Percentiles rank a stretch among this genome's conserved stretches.
These are phyloP conservation scores for Ramichloridium luteum DNA, from an alignment of 2,329 filamentous ascomycete species.

Conservation along the genomic window DNA sequence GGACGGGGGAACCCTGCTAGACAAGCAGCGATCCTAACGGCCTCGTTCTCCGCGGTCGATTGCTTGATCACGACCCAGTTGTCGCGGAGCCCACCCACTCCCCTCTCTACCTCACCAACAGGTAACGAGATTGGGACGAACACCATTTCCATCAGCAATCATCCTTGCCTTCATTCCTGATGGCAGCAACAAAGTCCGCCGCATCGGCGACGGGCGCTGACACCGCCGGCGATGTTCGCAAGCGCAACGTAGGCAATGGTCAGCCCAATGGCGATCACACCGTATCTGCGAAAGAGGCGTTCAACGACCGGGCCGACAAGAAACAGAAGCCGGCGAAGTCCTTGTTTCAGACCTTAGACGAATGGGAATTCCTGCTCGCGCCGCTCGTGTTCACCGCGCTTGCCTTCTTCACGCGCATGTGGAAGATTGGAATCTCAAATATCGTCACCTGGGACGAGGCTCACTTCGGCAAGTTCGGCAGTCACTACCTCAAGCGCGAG, in stretches of 20 bases:
- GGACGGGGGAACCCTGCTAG: too few relatives aligned
- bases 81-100: too few relatives aligned
- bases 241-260: conserved; percentile 28
- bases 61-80: too few relatives aligned
- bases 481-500: conserved; percentile 96
- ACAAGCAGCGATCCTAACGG: conserved; percentile 1
- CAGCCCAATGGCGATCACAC: conserved; percentile 23
- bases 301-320: conserved; percentile 29
- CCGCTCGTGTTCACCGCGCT: conserved; percentile 51
- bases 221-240: conserved; percentile 33
- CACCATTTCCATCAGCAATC: conserved; percentile 5
- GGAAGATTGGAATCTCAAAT: conserved; percentile 54
- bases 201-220: conserved; percentile 29
- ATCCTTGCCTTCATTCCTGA: too few relatives aligned
- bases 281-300: conserved; percentile 20
- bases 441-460: conserved; percentile 70
- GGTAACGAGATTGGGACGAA: conserved; percentile 1
- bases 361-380: conserved; percentile 51
- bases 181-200: conserved; percentile 16
- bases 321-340: conserved; percentile 41
- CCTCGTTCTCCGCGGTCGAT: neutral
- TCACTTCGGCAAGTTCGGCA: conserved; percentile 93
- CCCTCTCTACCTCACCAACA: neutral
- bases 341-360: conserved; percentile 49
- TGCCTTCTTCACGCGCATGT: conserved; percentile 55